Percentiles rank a stretch among this genome's conserved stretches.
Evolutionary conservation across 176 grass and related monocot genomes (phyloP).

Genomic region (Aechmea fasciata): DNA sequence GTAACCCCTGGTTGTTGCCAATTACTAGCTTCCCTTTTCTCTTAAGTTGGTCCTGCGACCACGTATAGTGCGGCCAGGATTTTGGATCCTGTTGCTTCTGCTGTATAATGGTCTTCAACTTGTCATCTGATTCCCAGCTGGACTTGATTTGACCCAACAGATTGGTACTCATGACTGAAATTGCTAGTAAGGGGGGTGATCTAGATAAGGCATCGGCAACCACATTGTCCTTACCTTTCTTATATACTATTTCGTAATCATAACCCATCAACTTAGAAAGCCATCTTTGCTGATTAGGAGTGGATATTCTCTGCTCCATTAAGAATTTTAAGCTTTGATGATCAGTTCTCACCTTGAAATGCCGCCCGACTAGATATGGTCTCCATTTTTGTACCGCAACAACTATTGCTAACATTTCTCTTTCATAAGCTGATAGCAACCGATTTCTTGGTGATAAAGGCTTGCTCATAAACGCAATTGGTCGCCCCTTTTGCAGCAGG

Average conservation of each 20-base stretch:
- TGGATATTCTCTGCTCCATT: not conserved
- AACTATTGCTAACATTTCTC: not conserved
- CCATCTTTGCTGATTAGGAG: not conserved
- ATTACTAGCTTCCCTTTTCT: not conserved
- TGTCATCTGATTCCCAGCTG: not conserved
- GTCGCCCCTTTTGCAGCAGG: not conserved
- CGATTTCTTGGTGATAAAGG: rapidly evolving
- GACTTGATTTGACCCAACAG: not conserved
- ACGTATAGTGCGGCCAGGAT: too few relatives aligned
- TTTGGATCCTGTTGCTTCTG: too few relatives aligned
- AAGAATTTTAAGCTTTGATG: not conserved
- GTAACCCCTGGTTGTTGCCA: not conserved
- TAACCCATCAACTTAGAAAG: not conserved
- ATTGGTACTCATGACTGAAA: not conserved
- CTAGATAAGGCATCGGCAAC: not conserved
- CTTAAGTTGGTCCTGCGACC: not conserved
- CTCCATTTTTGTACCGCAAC: not conserved
- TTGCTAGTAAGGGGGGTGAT: not conserved
- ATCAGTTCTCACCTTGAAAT: not conserved
- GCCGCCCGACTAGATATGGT: not conserved
- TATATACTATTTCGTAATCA: not conserved
- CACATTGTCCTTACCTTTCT: not conserved
- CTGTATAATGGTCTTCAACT: not conserved
- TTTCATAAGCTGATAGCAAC: not conserved
- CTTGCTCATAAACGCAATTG: not conserved